Conservation (phyloP, 768 basidiomycete genomes). For the Tephrocybe sp. region DNA sequence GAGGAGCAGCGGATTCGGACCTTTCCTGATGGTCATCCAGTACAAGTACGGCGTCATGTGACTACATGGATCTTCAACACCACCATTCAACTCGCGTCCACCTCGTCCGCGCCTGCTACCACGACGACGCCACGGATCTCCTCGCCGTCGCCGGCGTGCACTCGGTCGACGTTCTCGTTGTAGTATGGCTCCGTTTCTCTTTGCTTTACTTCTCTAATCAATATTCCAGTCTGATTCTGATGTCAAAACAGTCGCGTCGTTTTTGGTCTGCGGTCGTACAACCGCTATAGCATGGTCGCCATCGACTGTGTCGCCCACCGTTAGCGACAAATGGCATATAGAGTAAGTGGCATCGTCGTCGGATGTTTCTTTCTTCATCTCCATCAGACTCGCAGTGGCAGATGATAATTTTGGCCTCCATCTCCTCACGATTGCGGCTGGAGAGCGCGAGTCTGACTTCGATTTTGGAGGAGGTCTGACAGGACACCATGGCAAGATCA, state of each 20-base stretch:
- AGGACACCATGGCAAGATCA: conserved; percentile 78
- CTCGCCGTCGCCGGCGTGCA: conserved; percentile 75
- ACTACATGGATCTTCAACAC: conserved; percentile 58
- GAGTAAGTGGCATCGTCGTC: conserved; percentile 48
- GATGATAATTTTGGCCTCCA: conserved; percentile 70
- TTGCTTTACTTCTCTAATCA: conserved; percentile 1
- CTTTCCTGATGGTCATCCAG: conserved; percentile 28
- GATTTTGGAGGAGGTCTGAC: conserved; percentile 79
- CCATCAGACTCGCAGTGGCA: conserved; percentile 62
- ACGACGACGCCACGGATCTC: conserved; percentile 66
- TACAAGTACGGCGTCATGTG: conserved; percentile 8
- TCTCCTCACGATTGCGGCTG: conserved; percentile 58
- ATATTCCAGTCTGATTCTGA: conserved; percentile 39
- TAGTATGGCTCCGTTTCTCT: conserved; percentile 42
- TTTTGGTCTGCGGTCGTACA: conserved; percentile 68
- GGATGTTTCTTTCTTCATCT: background rate
- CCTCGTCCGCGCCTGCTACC: conserved; percentile 61
- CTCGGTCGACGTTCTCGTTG: conserved; percentile 65
- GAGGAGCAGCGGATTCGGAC: conserved; percentile 66
- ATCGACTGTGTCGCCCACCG: conserved; percentile 62
- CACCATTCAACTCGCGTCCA: conserved; percentile 61
- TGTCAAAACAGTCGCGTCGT: conserved; percentile 60
- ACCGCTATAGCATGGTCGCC: conserved; percentile 83
- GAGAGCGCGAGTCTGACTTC: conserved; percentile 53
- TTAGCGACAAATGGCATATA: conserved; percentile 64